Conservation (phyloP, 192 early-diverging fungal genomes). For the Paraglomus brasilianum region DNA sequence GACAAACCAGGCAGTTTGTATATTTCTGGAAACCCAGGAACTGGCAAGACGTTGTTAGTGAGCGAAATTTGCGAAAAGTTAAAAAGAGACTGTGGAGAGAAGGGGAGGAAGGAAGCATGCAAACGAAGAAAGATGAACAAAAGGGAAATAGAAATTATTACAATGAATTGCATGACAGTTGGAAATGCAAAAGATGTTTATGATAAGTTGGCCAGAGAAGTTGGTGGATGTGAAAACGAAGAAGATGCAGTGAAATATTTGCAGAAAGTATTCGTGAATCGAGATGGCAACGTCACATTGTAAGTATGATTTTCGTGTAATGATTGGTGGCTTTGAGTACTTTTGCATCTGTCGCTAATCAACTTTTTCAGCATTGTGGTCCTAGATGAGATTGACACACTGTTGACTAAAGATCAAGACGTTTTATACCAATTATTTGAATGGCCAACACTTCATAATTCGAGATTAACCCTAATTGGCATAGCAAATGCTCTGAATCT, state of each 20-base stretch:
- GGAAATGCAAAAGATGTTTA: constrained; percentile 70
- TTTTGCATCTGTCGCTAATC: neutral
- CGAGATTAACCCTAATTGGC: constrained; percentile 77
- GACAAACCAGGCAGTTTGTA: constrained; percentile 70
- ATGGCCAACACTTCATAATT: constrained; percentile 59
- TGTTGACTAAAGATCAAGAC: constrained; percentile 77
- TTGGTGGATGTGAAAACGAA: constrained; percentile 38
- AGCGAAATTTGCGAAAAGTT: constrained; percentile 54
- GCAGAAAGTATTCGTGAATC: constrained; percentile 53
- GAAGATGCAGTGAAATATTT: constrained; percentile 49
- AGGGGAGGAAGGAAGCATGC: constrained; percentile 36
- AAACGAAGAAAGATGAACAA: neutral
- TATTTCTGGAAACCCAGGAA: constrained; percentile 89
- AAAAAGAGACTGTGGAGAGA: constrained; percentile 35
- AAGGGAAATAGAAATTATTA: constrained; percentile 53
- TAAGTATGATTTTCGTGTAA: constrained; percentile 35
- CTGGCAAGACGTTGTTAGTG: constrained; percentile 91
- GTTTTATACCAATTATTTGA: constrained; percentile 90
- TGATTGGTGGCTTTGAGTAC: neutral
- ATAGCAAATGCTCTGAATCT: constrained; percentile 95
- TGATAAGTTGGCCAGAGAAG: constrained; percentile 58
- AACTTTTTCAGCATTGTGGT: constrained; percentile 63
- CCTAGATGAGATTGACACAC: constrained; percentile 91
- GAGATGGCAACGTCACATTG: constrained; percentile 50
- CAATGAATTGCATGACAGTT: constrained; percentile 88